Conservation (phyloP, 2,329 filamentous ascomycete genomes). For the Allantophomopsis lycopodina region DNA sequence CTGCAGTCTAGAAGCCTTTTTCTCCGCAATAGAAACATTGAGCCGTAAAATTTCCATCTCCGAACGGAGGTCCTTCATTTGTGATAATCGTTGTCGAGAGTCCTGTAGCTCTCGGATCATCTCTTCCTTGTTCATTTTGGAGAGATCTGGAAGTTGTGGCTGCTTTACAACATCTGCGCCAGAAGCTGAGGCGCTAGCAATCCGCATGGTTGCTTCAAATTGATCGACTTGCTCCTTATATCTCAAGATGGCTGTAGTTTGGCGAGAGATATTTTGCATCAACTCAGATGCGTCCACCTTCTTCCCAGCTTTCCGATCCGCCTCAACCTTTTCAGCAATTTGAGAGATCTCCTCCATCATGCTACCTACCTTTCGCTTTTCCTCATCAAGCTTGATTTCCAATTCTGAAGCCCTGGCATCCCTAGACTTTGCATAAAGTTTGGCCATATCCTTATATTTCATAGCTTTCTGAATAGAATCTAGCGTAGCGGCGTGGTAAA, state of each 20-base stretch:
- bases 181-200: background rate
- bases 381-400: constrained; percentile 50
- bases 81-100: constrained; percentile 37
- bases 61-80: constrained; percentile 34
- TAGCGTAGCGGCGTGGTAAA: constrained; percentile 59
- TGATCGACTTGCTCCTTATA: constrained; percentile 47
- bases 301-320: constrained; percentile 21
- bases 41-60: constrained; percentile 38
- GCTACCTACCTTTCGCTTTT: constrained; percentile 47
- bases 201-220: constrained; percentile 29
- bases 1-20: constrained; percentile 6
- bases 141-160: background rate
- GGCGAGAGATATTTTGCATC: constrained; percentile 38
- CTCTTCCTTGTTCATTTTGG: background rate
- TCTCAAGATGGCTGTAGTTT: constrained; percentile 41
- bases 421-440: constrained; percentile 66
- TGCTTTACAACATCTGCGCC: background rate
- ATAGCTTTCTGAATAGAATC: constrained; percentile 65
- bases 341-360: constrained; percentile 51
- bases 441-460: constrained; percentile 67
- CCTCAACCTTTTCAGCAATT: constrained; percentile 40
- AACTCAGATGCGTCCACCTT: constrained; percentile 32
- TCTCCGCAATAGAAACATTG: constrained; percentile 32
- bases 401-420: constrained; percentile 58
- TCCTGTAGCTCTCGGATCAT: constrained; percentile 31